Percentiles rank a stretch among this genome's conserved stretches.
These are phyloP conservation scores for Microthlaspi erraticum DNA, from an alignment of 345 rosid genomes.

Conservation along the genomic window DNA sequence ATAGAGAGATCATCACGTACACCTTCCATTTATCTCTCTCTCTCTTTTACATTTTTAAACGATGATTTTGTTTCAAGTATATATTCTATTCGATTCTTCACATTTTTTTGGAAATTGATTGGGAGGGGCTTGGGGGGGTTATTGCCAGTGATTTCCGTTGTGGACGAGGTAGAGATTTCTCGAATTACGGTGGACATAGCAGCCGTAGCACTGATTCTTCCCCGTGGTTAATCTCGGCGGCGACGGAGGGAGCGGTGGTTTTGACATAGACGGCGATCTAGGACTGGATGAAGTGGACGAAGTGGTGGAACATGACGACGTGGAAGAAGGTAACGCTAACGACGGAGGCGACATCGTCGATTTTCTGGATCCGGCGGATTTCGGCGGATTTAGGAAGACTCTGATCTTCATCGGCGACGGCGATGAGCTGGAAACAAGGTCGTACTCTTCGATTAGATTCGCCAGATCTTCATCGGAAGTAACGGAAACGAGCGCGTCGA, in stretches of 20 bases:
- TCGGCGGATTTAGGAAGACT: constrained; percentile 64
- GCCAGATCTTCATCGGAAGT: constrained; percentile 90
- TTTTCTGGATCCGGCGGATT: constrained; percentile 46
- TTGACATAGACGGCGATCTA: constrained; percentile 40
- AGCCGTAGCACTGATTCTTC: constrained; percentile 51
- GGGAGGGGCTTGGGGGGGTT: constrained; percentile 8
- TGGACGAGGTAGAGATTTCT: constrained; percentile 64
- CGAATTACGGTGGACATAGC: constrained; percentile 59
- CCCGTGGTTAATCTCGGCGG: constrained; percentile 39
- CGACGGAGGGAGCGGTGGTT: constrained; percentile 52
- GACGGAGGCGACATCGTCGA: constrained; percentile 35
- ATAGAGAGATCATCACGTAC: constrained; percentile 35
- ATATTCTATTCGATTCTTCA: constrained; percentile 19
- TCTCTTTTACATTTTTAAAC: constrained; percentile 36
- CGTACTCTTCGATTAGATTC: constrained; percentile 89
- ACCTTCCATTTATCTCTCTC: constrained; percentile 21
- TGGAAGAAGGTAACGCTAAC: constrained; percentile 18
- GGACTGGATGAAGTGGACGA: constrained; percentile 55
- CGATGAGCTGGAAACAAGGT: constrained; percentile 45
- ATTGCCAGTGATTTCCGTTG: constrained; percentile 87
- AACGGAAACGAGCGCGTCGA: constrained; percentile 84
- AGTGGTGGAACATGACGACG: constrained; percentile 45
- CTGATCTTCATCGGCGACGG: constrained; percentile 70
- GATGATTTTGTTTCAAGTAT: constrained; percentile 10
- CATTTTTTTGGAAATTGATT: background rate